Evolutionary conservation across 2,329 filamentous ascomycete genomes (phyloP).

Genomic region (Zasmidium angulare): DNA sequence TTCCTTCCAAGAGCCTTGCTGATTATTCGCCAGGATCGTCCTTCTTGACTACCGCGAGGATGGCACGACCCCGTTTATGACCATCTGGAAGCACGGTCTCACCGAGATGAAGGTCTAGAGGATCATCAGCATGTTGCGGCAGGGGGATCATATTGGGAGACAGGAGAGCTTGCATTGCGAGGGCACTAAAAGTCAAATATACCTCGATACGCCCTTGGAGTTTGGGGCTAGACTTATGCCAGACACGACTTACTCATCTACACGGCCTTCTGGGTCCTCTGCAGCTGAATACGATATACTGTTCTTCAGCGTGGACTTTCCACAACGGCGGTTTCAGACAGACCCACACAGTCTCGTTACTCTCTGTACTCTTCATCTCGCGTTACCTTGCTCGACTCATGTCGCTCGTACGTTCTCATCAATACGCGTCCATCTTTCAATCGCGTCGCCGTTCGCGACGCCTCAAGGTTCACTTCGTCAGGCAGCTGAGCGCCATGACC

Average conservation of each 20-base stretch:
- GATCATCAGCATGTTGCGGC: background rate
- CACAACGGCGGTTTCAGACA: background rate
- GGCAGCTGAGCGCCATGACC: too few relatives aligned
- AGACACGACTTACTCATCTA: conserved; percentile 19
- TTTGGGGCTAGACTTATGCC: conserved; percentile 7
- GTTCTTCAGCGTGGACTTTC: background rate
- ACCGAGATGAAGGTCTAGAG: conserved; percentile 84
- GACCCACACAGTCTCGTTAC: background rate
- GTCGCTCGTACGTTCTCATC: too few relatives aligned
- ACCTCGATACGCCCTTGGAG: background rate
- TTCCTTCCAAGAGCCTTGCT: background rate
- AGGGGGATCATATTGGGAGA: conserved; percentile 7
- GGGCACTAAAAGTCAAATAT: background rate
- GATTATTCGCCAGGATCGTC: conserved; percentile 61
- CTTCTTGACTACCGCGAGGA: conserved; percentile 98
- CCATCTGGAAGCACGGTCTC: conserved; percentile 94
- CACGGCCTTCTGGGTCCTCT: background rate
- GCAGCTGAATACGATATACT: background rate
- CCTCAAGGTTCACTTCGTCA: too few relatives aligned
- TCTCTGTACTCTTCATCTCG: background rate
- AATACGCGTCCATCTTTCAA: too few relatives aligned
- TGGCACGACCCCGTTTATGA: conserved; percentile 84
- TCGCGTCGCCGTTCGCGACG: too few relatives aligned
- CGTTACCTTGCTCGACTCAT: too few relatives aligned
- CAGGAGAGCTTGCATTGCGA: conserved; percentile 11